Evolutionary conservation across 2,329 filamentous ascomycete species (phyloP), one percentile per base, ranked within the genome.

Genomic region (Curvularia eragrostidis): DNA sequence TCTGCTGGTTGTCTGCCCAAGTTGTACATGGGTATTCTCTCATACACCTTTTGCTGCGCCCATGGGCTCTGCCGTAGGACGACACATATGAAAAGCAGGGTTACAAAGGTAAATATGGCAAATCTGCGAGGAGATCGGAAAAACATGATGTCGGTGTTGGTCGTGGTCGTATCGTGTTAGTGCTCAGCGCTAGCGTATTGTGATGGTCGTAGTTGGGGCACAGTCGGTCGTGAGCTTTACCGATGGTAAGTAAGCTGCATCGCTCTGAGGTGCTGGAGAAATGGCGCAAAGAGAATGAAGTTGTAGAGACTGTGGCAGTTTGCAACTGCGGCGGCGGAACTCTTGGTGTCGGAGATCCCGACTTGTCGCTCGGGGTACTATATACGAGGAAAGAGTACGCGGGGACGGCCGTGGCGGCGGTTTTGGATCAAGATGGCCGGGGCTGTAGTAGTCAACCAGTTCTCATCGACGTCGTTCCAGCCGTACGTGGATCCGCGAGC

Each of bases 101-200:
- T 64, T 48, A 78, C 52, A 34, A 76, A 67, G 23, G 69, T 71
- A 53, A 79, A 61, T 52, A 79, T 61, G 32, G 67, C 68, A 61
- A 79, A 71, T 63, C 72, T 75, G 63, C 76, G 73, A 7, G 76
- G 75, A 55, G 76, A 76, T 43, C 72, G 69, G 52, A 75, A 57
- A 47, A 75, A 65, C 74, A 76, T 76, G 24, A 55, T 63, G 62
- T 56, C 46, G 56, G 41, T 56, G 55, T 54, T 55, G 44, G 53
- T 66, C 64, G 63, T 70, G 66, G 65, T 65, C 58, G 62, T 63
- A 60, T 53, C 52, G 48, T 51, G 18, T 52, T 64, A 62, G 56
- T 44, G 47, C 52, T 61, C 42, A 52, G 48, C 42, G 54, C 64
- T 65, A 65, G 61, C 60, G 55, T 62, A 48, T 62, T 62, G 56